Evolutionary conservation across 2,329 filamentous ascomycete genomes (phyloP).

Genomic region (Pseudogymnoascus sp.): DNA sequence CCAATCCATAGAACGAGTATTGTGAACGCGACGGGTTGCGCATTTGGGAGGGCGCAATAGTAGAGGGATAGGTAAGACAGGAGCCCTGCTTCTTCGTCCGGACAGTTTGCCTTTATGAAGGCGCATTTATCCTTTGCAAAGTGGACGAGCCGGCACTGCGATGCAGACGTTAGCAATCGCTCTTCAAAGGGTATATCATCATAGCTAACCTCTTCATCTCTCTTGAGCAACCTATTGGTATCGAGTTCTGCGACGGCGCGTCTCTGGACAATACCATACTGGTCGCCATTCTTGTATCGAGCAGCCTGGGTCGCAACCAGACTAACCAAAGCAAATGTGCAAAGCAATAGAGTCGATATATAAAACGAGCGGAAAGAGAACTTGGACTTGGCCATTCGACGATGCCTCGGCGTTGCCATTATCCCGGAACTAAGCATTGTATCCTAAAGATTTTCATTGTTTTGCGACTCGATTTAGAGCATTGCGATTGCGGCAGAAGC

Average conservation of each 20-base stretch:
- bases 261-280: constrained; percentile 24
- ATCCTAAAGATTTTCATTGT: neutral
- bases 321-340: constrained; percentile 24
- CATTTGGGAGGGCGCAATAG: constrained; percentile 68
- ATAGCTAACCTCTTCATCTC: constrained; percentile 28
- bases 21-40: constrained; percentile 68
- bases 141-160: constrained; percentile 72
- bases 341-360: constrained; percentile 26
- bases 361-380: constrained; percentile 29
- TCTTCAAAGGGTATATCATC: neutral
- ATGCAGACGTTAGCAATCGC: neutral
- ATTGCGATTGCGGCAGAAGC: neutral
- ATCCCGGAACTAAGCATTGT: neutral
- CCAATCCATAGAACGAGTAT: constrained; percentile 77
- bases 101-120: constrained; percentile 75
- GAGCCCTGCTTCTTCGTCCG: constrained; percentile 82
- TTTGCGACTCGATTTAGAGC: neutral
- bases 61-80: constrained; percentile 84
- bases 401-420: neutral
- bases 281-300: constrained; percentile 23
- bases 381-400: constrained; percentile 13
- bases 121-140: constrained; percentile 72
- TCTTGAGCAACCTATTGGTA: constrained; percentile 22
- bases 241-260: constrained; percentile 23
- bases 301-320: constrained; percentile 26